Evolutionary conservation across 257 asterid species (phyloP).

Genomic region (Solanum lycopersicoides): DNA sequence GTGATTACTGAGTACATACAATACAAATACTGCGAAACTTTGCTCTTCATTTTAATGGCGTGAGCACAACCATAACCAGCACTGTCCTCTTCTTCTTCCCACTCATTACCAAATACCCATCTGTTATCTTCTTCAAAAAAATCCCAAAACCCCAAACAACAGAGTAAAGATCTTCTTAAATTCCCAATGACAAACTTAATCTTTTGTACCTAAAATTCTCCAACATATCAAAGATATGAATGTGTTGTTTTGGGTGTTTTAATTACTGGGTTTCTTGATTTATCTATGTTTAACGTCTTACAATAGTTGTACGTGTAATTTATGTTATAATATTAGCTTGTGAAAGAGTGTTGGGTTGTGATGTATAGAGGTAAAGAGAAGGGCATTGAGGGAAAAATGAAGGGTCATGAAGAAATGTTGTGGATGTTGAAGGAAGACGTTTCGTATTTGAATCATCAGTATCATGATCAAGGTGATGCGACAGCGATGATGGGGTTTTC

Average conservation of each 20-base stretch:
- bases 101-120: neutral
- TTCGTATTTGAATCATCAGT: neutral
- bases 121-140: neutral
- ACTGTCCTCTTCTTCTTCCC: neutral
- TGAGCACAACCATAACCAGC: neutral
- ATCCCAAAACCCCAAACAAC: neutral
- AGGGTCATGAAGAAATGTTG: neutral
- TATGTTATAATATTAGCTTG: neutral
- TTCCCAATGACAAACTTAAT: neutral
- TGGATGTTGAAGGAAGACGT: neutral
- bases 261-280: neutral
- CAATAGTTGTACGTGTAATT: neutral
- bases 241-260: neutral
- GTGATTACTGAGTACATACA: neutral
- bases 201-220: neutral
- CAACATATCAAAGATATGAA: neutral
- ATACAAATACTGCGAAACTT: neutral
- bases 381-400: conserved; percentile 7
- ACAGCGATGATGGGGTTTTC: neutral
- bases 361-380: conserved; percentile 7
- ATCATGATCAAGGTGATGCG: neutral
- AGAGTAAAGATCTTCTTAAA: neutral
- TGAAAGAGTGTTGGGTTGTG: neutral
- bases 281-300: neutral
- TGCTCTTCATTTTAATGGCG: conserved; percentile 9